A percentile compares a stretch with the other conserved stretches of the same genome.
phyloP scores from a whole-genome alignment of 352 stramenopile genomes.

The Phytophthora capsici region DNA sequence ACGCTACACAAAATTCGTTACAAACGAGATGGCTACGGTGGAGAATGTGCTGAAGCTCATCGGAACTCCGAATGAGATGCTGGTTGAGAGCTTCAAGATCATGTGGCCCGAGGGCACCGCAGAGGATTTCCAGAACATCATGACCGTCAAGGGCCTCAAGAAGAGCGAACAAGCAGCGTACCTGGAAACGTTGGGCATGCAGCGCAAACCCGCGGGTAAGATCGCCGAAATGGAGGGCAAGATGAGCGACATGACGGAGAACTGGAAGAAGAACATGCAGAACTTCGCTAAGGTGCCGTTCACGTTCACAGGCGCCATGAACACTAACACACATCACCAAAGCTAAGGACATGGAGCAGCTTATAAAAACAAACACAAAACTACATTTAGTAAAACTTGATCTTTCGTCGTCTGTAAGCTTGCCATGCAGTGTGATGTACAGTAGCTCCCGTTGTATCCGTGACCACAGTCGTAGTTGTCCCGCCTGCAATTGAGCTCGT shows the following conservation, averaged over 20 bases:
- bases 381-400: conserved; percentile 38
- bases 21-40: conserved; percentile 95
- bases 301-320: conserved; percentile 57
- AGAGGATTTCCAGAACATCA: conserved; percentile 94
- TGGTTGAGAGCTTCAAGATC: conserved; percentile 97
- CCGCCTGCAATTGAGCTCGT: conserved; percentile 21
- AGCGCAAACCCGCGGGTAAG: conserved; percentile 67
- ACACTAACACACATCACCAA: conserved; percentile 31
- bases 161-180: conserved; percentile 74
- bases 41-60: conserved; percentile 98
- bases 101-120: conserved; percentile 95
- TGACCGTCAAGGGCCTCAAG: conserved; percentile 94
- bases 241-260: conserved; percentile 89
- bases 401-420: conserved; percentile 40
- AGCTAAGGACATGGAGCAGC: conserved; percentile 6
- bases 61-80: conserved; percentile 94
- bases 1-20: conserved; percentile 98
- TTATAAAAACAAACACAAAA: not conserved
- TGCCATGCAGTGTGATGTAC: conserved; percentile 47
- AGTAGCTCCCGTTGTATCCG: conserved; percentile 41
- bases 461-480: conserved; percentile 34
- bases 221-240: conserved; percentile 87
- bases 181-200: conserved; percentile 71
- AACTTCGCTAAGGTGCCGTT: conserved; percentile 84
- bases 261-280: conserved; percentile 88